Evolutionary conservation across 2,329 filamentous ascomycete genomes (phyloP).

Genomic region (Hyphodiscus sp.): DNA sequence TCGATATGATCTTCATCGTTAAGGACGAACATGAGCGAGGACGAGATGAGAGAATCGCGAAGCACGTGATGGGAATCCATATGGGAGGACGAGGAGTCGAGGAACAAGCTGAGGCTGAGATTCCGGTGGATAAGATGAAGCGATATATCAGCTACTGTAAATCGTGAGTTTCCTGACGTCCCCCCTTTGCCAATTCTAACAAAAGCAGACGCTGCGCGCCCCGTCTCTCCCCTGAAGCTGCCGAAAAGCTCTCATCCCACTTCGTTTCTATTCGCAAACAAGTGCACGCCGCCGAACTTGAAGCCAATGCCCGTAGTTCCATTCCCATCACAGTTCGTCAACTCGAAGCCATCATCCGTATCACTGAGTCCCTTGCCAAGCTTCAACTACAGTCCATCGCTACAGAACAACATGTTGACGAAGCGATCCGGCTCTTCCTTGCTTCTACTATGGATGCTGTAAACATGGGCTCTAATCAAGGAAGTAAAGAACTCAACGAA

Average conservation of each 20-base stretch:
- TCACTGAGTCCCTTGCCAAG: slow-evolving; percentile 93
- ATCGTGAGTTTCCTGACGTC: slow-evolving; percentile 46
- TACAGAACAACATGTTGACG: slow-evolving; percentile 87
- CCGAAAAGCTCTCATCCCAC: slow-evolving; percentile 93
- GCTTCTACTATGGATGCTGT: slow-evolving; percentile 98
- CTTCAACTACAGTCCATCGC: slow-evolving; percentile 79
- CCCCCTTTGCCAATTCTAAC: slow-evolving; percentile 1
- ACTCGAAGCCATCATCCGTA: slow-evolving; percentile 93
- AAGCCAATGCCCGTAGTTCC: slow-evolving; percentile 82
- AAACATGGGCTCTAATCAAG: slow-evolving; percentile 77
- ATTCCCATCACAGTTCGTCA: slow-evolving; percentile 98
- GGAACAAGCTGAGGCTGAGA: slow-evolving; percentile 78
- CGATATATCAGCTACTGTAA: slow-evolving; percentile 97
- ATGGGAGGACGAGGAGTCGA: slow-evolving; percentile 83
- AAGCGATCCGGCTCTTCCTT: slow-evolving; percentile 93
- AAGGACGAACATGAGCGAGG: slow-evolving; percentile 87
- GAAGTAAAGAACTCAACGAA: slow-evolving; percentile 83
- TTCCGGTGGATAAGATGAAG: slow-evolving; percentile 94
- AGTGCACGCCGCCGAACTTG: slow-evolving; percentile 83
- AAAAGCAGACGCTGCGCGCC: slow-evolving; percentile 76
- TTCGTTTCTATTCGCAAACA: slow-evolving; percentile 95
- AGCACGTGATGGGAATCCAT: slow-evolving; percentile 95
- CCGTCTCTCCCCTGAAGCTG: slow-evolving; percentile 80
- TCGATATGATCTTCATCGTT: slow-evolving; percentile 99
- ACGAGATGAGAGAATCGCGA: slow-evolving; percentile 88